Evolutionary conservation across 768 basidiomycete species (phyloP).

Genomic region (Collybia nuda): DNA sequence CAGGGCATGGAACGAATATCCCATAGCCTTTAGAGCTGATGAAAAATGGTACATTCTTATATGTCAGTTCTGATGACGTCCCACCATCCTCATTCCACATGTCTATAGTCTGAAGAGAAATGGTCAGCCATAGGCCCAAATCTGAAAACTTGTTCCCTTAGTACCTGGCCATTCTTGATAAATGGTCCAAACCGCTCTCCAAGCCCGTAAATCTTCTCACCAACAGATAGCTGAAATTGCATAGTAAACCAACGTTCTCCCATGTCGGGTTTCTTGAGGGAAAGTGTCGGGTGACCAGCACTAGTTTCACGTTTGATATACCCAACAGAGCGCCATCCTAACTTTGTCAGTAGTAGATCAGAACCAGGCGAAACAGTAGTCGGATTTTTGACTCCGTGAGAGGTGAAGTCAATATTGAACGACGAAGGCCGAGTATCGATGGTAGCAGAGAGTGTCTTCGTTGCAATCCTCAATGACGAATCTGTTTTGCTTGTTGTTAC

Average conservation of each 20-base stretch:
- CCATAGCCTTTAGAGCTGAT: conserved; percentile 43
- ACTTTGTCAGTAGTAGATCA: conserved; percentile 25
- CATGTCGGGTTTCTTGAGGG: conserved; percentile 20
- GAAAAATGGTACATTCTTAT: conserved; percentile 37
- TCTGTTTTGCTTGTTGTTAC: conserved; percentile 17
- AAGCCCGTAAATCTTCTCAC: conserved; percentile 45
- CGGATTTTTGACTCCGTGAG: conserved; percentile 19
- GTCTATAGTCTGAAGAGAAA: conserved; percentile 22
- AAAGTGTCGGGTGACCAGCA: conserved; percentile 12
- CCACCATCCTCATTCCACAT: conserved; percentile 49
- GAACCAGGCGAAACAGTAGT: conserved; percentile 15
- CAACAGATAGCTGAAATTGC: conserved; percentile 35
- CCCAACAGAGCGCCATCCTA: conserved; percentile 29
- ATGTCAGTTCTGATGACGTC: conserved; percentile 33
- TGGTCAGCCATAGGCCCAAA: background rate
- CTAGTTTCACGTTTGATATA: conserved; percentile 25
- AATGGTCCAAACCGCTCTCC: conserved; percentile 48
- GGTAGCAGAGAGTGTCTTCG: conserved; percentile 23
- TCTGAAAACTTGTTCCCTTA: background rate
- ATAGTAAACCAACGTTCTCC: conserved; percentile 29
- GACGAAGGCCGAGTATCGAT: conserved; percentile 24
- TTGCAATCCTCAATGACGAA: conserved; percentile 18
- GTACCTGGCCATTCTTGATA: conserved; percentile 42
- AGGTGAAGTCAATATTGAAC: conserved; percentile 26
- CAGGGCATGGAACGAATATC: conserved; percentile 44